Evolutionary conservation across 2,329 filamentous ascomycete species (phyloP).

Genomic region (Aureobasidium sp.): DNA sequence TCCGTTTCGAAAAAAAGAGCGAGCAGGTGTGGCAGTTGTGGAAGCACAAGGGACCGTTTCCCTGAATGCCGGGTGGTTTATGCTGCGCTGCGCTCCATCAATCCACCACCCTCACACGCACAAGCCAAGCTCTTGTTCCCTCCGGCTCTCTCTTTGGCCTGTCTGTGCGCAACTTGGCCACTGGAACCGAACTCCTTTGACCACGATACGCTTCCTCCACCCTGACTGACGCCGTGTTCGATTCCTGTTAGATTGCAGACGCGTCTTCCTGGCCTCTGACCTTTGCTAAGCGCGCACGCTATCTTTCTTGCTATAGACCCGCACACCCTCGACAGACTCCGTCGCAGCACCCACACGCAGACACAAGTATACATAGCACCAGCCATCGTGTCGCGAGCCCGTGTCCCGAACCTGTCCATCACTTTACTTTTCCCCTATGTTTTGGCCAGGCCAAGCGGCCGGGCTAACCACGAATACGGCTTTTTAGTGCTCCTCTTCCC

Average conservation of each 20-base stretch:
- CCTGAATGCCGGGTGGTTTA: constrained; percentile 7
- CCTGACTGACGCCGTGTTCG: constrained; percentile 7
- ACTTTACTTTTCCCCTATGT: constrained; percentile 12
- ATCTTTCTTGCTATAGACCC: not conserved
- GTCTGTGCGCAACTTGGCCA: constrained; percentile 8
- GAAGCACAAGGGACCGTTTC: constrained; percentile 10
- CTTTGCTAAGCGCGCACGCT: not conserved
- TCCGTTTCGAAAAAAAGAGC: constrained; percentile 1
- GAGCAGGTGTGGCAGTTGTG: not conserved
- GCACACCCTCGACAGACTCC: not conserved
- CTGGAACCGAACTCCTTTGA: not conserved
- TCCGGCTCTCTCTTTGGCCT: not conserved
- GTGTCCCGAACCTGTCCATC: constrained; percentile 9
- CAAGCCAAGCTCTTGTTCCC: not conserved
- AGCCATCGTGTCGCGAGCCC: not conserved
- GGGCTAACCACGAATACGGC: not conserved
- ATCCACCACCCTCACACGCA: not conserved
- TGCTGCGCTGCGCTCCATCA: not conserved
- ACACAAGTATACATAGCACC: not conserved
- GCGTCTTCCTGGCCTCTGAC: not conserved
- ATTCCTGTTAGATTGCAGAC: constrained; percentile 10
- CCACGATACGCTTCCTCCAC: not conserved
- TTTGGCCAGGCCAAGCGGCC: constrained; percentile 11
- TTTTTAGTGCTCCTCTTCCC: constrained; percentile 1
- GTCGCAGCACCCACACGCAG: not conserved